phyloP scores from a whole-genome alignment of 768 basidiomycete genomes.

The Hirschioporus abietinus region DNA sequence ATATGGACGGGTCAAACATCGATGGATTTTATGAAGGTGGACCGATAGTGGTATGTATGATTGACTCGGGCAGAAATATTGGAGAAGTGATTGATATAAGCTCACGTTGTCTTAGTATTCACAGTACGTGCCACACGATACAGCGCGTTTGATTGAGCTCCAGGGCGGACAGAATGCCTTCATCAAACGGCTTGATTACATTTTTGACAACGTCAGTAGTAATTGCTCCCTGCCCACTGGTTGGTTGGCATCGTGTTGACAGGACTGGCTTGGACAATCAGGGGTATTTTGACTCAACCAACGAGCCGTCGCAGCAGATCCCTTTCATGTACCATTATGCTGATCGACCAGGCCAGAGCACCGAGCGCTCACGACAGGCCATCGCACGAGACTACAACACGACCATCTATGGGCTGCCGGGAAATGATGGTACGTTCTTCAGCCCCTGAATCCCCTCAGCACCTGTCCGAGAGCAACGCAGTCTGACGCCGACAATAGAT shows the following conservation, averaged over 20 bases:
- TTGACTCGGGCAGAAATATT: too few relatives aligned
- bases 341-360: conserved; percentile 7
- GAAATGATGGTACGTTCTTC: conserved; percentile 7
- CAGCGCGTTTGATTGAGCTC: conserved; percentile 8
- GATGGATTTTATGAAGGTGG: conserved; percentile 8
- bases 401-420: conserved; percentile 6
- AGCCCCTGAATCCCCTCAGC: too few relatives aligned
- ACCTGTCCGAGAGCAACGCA: too few relatives aligned
- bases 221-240: background rate
- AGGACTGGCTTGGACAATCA: background rate
- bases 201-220: conserved; percentile 5
- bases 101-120: conserved; percentile 2
- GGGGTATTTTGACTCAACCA: conserved; percentile 10
- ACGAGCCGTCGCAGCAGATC: conserved; percentile 10
- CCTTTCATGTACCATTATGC: conserved; percentile 10
- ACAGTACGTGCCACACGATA: conserved; percentile 12
- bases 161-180: conserved; percentile 9
- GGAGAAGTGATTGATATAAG: background rate
- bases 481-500: background rate
- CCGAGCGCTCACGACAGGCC: conserved; percentile 6
- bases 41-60: conserved; percentile 7
- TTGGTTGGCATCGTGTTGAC: background rate
- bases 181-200: conserved; percentile 9
- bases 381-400: conserved; percentile 6
- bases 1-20: conserved; percentile 3